These are phyloP conservation scores for Scenedesmus sp. DNA, from an alignment of 163 green algal species.

Conservation along the genomic window DNA sequence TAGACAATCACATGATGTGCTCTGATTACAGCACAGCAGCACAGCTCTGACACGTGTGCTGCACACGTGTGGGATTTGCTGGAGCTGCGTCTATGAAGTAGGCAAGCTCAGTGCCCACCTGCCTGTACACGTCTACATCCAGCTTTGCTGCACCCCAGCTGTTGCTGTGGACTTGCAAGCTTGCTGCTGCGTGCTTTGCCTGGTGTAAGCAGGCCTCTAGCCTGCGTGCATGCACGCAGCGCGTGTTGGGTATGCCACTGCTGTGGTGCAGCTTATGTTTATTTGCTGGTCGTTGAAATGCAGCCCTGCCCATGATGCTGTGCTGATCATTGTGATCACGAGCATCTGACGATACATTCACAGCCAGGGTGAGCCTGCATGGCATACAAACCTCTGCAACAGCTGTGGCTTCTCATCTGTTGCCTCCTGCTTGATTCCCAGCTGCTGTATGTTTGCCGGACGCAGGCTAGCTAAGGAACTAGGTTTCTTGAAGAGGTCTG, in stretches of 20 bases:
- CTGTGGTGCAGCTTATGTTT: background rate
- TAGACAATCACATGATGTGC: too few relatives aligned
- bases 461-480: background rate
- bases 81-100: background rate
- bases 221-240: background rate
- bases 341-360: background rate
- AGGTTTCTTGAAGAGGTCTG: slow-evolving; percentile 17
- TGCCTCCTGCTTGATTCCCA: background rate
- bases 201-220: slow-evolving; percentile 19
- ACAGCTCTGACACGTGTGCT: too few relatives aligned
- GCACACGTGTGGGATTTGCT: background rate
- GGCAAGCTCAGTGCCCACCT: background rate
- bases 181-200: background rate
- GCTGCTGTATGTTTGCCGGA: slow-evolving; percentile 13
- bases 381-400: slow-evolving; percentile 6
- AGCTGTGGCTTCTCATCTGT: slow-evolving; percentile 29
- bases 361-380: background rate
- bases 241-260: background rate
- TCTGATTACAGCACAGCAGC: too few relatives aligned
- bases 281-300: too few relatives aligned
- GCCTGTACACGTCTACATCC: slow-evolving; percentile 9
- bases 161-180: background rate
- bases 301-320: too few relatives aligned
- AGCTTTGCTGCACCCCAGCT: slow-evolving; percentile 24
- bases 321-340: background rate